A percentile compares a stretch with the other conserved stretches of the same genome.
Evolutionary conservation across 352 stramenopile species (phyloP).

Genomic region (Pythium utonaiense): DNA sequence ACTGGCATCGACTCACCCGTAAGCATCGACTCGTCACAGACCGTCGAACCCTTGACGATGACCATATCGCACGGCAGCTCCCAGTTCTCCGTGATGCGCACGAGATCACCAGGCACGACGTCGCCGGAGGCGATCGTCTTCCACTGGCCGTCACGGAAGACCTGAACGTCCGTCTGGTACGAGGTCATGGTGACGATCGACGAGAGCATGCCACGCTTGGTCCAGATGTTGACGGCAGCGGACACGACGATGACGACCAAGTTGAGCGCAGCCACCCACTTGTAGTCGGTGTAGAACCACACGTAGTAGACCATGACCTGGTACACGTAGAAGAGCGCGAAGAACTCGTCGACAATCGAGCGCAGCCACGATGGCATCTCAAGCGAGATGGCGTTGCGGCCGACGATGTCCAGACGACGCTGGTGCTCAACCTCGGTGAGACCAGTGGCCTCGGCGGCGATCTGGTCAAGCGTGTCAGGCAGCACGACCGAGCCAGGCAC

Average conservation of each 20-base stretch:
- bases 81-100: slow-evolving; percentile 26
- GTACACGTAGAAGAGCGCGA: slow-evolving; percentile 33
- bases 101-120: slow-evolving; percentile 31
- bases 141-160: slow-evolving; percentile 27
- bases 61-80: slow-evolving; percentile 33
- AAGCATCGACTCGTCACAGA: slow-evolving; percentile 34
- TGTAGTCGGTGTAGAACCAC: slow-evolving; percentile 35
- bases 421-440: slow-evolving; percentile 21
- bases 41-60: slow-evolving; percentile 26
- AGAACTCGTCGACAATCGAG: slow-evolving; percentile 31
- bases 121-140: slow-evolving; percentile 23
- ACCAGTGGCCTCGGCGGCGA: slow-evolving; percentile 21
- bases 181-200: slow-evolving; percentile 28
- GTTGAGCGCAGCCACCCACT: slow-evolving; percentile 23
- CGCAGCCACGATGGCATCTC: slow-evolving; percentile 26
- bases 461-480: slow-evolving; percentile 15
- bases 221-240: slow-evolving; percentile 27
- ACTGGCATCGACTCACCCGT: slow-evolving; percentile 53
- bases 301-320: slow-evolving; percentile 30
- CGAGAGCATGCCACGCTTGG: slow-evolving; percentile 27
- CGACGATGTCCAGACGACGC: slow-evolving; percentile 24
- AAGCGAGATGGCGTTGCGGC: slow-evolving; percentile 26
- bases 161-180: slow-evolving; percentile 38
- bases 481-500: slow-evolving; percentile 27
- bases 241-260: slow-evolving; percentile 27